phyloP scores from a whole-genome alignment of 2,329 filamentous ascomycete genomes.

The Paracamarosporium sp. region DNA sequence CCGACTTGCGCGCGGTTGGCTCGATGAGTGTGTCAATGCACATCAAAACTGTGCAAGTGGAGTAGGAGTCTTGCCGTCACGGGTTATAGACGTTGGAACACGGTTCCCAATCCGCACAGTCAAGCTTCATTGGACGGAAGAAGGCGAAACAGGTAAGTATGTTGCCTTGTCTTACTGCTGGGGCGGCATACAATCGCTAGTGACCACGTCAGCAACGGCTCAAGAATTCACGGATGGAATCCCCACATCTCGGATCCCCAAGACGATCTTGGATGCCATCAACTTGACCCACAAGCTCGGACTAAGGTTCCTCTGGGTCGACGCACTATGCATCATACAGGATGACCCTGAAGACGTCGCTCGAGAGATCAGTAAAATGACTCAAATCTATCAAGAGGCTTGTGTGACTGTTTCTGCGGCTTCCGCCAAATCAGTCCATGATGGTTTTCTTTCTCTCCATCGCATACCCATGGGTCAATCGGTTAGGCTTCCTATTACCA shows the following conservation, averaged over 20 bases:
- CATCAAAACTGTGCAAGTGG: slow-evolving; percentile 7
- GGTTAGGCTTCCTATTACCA: background rate
- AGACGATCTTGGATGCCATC: slow-evolving; percentile 20
- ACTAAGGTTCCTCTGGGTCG: slow-evolving; percentile 20
- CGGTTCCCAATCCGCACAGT: slow-evolving; percentile 5
- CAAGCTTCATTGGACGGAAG: slow-evolving; percentile 15
- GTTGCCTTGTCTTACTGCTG: slow-evolving; percentile 17
- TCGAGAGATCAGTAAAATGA: slow-evolving; percentile 19
- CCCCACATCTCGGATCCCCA: slow-evolving; percentile 8
- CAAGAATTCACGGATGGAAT: slow-evolving; percentile 14
- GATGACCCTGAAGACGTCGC: slow-evolving; percentile 14
- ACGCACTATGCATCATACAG: slow-evolving; percentile 23
- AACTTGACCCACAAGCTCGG: slow-evolving; percentile 7
- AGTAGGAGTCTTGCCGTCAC: slow-evolving; percentile 2
- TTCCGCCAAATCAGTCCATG: background rate
- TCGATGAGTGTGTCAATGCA: slow-evolving; percentile 6
- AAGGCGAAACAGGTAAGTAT: slow-evolving; percentile 12
- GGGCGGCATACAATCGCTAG: slow-evolving; percentile 13
- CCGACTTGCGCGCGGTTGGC: slow-evolving; percentile 5
- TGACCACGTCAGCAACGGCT: slow-evolving; percentile 1
- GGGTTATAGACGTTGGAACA: slow-evolving; percentile 15
- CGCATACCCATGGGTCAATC: background rate
- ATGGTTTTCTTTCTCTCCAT: slow-evolving; percentile 13
- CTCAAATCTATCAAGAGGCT: slow-evolving; percentile 12
- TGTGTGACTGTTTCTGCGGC: slow-evolving; percentile 15